Base-by-base conservation (phyloP, 176 grass and related monocot genomes). In the Avena insularis region DNA sequence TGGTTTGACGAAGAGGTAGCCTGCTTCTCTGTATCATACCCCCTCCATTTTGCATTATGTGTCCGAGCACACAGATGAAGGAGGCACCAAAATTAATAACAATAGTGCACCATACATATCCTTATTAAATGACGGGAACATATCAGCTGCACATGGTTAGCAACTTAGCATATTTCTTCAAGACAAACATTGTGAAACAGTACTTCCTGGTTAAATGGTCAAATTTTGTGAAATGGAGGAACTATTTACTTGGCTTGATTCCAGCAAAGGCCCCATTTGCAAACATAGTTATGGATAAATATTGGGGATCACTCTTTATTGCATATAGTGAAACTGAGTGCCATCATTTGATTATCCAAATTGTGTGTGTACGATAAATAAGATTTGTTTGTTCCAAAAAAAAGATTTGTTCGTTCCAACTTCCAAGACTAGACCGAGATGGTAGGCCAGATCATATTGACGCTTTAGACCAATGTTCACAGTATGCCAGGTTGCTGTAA, bases 1-100 rank as follows among this genome's bases (percentile, higher is more conserved):
- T 99, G 97, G 97, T 99, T 99, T 64, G 97, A 99, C 71, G 97
- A 94, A 62, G 88, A 99, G 90, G 97, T 99, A 91, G 21, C 40
- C 6, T 61, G 16, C 49, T 79, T 90, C 27, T 56, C 63, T 79
- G 16, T 77, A 21, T 81, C 36, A 48, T 49, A 53, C 48, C 23
- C 23, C 21, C 72, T 76, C 48, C 21, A 53, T 77, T 77, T 17
- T 77, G 29, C 31, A 69, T 38, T 69, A 69, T 69, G 33, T 69
- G 33, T 69, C 33, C 6, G 2, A 68, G 14, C 66, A 17, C 7
- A 69, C 65, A 68, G 17, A 33, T 1, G 25, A 8, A 2, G 33
- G 66, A 38, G 6, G 31, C 7, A 19, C 66, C 6, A 40, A 69
- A 69, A 69, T 35, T 33, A 68, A 10, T 35, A 38, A 38, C 27